Conservation (phyloP, 2,329 filamentous ascomycete genomes). For the Cercospora janseana region DNA sequence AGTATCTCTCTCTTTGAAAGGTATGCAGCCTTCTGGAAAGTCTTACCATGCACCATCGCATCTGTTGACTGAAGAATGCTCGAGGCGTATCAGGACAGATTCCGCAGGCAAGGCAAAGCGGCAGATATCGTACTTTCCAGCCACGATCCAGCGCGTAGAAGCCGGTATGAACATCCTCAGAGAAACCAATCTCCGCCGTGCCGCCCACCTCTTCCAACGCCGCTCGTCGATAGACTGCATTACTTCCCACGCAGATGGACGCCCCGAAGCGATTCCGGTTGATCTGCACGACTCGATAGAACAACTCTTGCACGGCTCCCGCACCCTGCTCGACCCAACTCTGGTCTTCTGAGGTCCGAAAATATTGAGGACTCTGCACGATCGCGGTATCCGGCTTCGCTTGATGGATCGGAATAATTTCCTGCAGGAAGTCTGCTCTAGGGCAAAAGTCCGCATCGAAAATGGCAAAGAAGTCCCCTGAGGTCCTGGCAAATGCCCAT, state of each 20-base stretch:
- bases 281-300: constrained; percentile 47
- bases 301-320: constrained; percentile 45
- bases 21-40: not conserved
- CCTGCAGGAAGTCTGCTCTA: constrained; percentile 42
- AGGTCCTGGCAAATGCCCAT: constrained; percentile 43
- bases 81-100: constrained; percentile 46
- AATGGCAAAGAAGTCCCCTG: constrained; percentile 45
- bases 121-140: constrained; percentile 46
- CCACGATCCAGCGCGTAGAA: constrained; percentile 46
- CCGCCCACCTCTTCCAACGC: constrained; percentile 45
- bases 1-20: not conserved
- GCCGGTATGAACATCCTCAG: constrained; percentile 48
- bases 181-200: constrained; percentile 46
- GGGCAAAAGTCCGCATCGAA: constrained; percentile 49
- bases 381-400: constrained; percentile 43
- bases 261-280: constrained; percentile 45
- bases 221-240: constrained; percentile 44
- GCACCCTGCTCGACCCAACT: constrained; percentile 49
- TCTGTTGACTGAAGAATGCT: constrained; percentile 47
- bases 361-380: constrained; percentile 46
- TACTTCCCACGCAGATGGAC: constrained; percentile 46
- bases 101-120: constrained; percentile 45
- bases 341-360: constrained; percentile 42
- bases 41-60: constrained; percentile 43
- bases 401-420: constrained; percentile 43